Conservation (phyloP, 73 alveolate species). For the Paramecium bursaria region DNA sequence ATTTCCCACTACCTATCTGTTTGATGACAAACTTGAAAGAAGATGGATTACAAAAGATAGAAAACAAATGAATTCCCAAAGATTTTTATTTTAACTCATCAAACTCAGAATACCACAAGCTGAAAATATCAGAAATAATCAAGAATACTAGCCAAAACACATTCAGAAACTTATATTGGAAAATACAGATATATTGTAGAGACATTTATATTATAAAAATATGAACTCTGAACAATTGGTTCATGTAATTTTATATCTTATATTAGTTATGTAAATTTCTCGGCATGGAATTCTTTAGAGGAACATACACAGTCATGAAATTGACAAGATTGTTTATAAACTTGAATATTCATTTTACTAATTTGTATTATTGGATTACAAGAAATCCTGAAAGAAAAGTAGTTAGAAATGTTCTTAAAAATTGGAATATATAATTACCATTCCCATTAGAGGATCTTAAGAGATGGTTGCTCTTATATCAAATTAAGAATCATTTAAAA, state of each 20-base stretch:
- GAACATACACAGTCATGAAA: conserved; percentile 62
- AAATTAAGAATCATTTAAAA: conserved; percentile 58
- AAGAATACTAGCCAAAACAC: conserved; percentile 62
- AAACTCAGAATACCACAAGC: conserved; percentile 54
- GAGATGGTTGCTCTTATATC: conserved; percentile 36
- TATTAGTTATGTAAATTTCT: conserved; percentile 60
- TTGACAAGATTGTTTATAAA: conserved; percentile 60
- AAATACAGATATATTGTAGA: conserved; percentile 35
- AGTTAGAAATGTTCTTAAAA: conserved; percentile 47
- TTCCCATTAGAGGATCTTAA: conserved; percentile 64
- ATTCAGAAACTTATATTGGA: conserved; percentile 34
- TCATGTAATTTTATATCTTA: neutral
- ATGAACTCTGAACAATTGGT: conserved; percentile 63
- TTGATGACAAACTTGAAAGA: conserved; percentile 51
- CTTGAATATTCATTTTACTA: conserved; percentile 55
- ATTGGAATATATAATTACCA: conserved; percentile 55
- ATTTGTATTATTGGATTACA: conserved; percentile 35
- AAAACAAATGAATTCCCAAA: conserved; percentile 61
- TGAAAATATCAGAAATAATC: conserved; percentile 55
- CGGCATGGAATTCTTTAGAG: conserved; percentile 70
- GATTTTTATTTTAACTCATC: conserved; percentile 19
- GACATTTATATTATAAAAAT: conserved; percentile 33
- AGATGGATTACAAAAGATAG: conserved; percentile 45
- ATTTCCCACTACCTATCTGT: conserved; percentile 82
- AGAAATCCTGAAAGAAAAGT: conserved; percentile 44